phyloP scores from a whole-genome alignment of 306 rosid species.

The Lagenaria siceraria region DNA sequence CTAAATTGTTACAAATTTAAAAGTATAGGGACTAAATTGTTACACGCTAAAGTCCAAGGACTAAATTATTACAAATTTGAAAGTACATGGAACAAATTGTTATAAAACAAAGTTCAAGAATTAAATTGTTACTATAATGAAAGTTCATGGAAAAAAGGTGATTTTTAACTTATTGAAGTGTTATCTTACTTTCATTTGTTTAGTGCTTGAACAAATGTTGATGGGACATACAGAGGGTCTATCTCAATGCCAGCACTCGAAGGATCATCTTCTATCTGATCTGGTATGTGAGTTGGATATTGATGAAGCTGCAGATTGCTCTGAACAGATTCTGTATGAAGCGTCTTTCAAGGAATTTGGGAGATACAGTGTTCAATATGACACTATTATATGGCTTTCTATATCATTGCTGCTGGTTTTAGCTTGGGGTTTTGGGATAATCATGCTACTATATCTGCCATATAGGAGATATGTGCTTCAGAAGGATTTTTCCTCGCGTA shows the following conservation, averaged over 20 bases:
- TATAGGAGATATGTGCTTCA: constrained; percentile 53
- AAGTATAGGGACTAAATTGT: no score
- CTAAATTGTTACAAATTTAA: no score
- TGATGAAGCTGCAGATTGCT: constrained; percentile 32
- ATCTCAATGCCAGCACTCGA: constrained; percentile 38
- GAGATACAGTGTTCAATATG: constrained; percentile 46
- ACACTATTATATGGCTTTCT: constrained; percentile 69
- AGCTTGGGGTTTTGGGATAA: constrained; percentile 89
- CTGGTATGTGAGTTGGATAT: constrained; percentile 34
- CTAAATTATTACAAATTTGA: no score
- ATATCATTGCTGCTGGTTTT: constrained; percentile 69
- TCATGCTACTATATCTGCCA: constrained; percentile 86
- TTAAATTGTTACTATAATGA: no score
- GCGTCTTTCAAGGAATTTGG: constrained; percentile 80
- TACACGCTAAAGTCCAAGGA: no score
- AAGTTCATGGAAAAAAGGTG: no score
- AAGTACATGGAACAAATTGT: no score
- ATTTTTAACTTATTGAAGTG: no score
- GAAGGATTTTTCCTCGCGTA: constrained; percentile 68
- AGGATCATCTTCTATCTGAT: constrained; percentile 36
- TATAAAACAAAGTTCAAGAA: no score
- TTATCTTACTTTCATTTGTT: constrained; percentile 16
- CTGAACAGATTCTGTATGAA: constrained; percentile 48
- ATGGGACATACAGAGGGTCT: constrained; percentile 47
- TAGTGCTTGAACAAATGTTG: constrained; percentile 46